A percentile compares a stretch with the other conserved stretches of the same genome.
Conservation (phyloP, 441 rosid genomes). For the Lepidium campestre region DNA sequence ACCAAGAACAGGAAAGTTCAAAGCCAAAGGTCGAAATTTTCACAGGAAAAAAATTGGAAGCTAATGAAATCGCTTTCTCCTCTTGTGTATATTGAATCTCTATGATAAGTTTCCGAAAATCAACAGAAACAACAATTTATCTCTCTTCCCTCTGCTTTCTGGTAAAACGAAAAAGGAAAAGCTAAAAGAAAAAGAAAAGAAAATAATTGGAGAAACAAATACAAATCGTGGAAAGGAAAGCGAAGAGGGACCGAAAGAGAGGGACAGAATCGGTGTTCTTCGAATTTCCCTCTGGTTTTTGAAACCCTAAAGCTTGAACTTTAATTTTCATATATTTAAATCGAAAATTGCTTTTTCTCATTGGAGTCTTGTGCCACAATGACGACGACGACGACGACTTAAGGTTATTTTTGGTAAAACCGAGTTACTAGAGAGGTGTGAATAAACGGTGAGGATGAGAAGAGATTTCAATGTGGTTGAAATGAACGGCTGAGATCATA, state of each 20-base stretch:
- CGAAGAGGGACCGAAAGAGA: neutral
- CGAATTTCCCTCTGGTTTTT: constrained; percentile 12
- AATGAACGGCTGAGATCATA: constrained; percentile 19
- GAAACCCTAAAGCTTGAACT: constrained; percentile 16
- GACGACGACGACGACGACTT: neutral
- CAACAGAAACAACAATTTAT: constrained; percentile 10
- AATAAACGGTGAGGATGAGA: constrained; percentile 3
- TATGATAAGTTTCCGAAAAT: neutral
- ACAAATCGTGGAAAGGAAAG: neutral
- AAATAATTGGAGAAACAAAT: neutral
- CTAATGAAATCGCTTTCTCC: neutral
- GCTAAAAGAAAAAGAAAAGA: neutral
- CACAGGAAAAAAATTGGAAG: neutral
- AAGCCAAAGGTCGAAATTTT: neutral
- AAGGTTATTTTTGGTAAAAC: constrained; percentile 14
- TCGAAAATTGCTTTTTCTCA: neutral
- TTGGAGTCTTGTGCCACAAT: constrained; percentile 2
- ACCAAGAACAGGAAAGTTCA: neutral
- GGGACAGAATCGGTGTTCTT: neutral
- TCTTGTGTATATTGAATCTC: neutral
- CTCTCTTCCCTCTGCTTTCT: constrained; percentile 12
- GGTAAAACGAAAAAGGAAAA: neutral
- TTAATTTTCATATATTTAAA: neutral
- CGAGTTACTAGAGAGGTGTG: neutral
- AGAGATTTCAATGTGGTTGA: neutral